Percentiles rank a stretch among this genome's conserved stretches.
phyloP scores from a whole-genome alignment of 2,329 filamentous ascomycete species.

The Paraphoma chrysanthemicola region DNA sequence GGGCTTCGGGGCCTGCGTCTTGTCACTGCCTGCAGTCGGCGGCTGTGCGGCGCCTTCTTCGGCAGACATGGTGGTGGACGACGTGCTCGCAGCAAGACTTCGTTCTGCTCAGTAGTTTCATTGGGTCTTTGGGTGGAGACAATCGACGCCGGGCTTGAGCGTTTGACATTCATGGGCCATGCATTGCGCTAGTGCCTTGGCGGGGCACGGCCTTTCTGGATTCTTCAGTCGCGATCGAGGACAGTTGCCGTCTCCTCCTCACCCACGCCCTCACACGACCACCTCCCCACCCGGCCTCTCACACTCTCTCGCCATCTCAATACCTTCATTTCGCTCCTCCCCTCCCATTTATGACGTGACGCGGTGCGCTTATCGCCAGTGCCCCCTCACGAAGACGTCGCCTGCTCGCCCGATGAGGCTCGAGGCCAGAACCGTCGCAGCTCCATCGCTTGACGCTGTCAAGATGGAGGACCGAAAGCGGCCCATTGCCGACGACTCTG shows the following conservation, averaged over 20 bases:
- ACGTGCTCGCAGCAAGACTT: neutral
- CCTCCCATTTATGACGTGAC: constrained; percentile 27
- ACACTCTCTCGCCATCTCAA: constrained; percentile 9
- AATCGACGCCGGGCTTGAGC: neutral
- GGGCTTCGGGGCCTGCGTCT: constrained; percentile 23
- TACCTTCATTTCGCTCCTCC: constrained; percentile 34
- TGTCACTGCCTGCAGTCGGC: constrained; percentile 21
- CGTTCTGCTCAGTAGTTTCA: neutral
- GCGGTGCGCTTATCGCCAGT: constrained; percentile 22
- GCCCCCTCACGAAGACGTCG: constrained; percentile 43
- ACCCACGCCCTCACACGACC: constrained; percentile 36
- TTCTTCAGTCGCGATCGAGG: constrained; percentile 14
- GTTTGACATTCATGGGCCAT: neutral
- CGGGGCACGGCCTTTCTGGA: neutral
- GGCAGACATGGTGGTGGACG: constrained; percentile 31
- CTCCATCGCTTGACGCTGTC: constrained; percentile 78
- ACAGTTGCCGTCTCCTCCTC: constrained; percentile 21
- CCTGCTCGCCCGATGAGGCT: constrained; percentile 83
- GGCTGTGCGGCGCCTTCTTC: constrained; percentile 26
- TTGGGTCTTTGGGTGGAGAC: neutral
- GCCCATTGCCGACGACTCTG: constrained; percentile 85
- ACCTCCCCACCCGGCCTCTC: constrained; percentile 20
- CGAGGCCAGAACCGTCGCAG: constrained; percentile 74
- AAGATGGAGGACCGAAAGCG: constrained; percentile 99
- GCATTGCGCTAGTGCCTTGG: constrained; percentile 1